A percentile compares a stretch with the other conserved stretches of the same genome.
Conservation (phyloP, 257 asterid species). For the Salvia hispanica region DNA sequence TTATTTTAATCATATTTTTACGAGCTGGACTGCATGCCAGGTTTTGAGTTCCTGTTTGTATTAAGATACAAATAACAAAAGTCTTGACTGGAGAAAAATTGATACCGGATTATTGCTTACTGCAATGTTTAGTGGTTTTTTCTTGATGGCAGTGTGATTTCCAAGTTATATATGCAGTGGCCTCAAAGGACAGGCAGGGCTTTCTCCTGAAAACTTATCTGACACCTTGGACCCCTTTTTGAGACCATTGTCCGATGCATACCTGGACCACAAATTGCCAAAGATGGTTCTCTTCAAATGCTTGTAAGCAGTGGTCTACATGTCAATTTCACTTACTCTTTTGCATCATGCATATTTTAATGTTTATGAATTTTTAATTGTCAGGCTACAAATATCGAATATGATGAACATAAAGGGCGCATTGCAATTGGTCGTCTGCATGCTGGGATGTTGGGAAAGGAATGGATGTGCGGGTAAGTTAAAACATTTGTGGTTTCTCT, state of each 20-base stretch:
- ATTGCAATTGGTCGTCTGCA: slow-evolving; percentile 97
- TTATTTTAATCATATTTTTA: not conserved
- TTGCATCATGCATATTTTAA: slow-evolving; percentile 7
- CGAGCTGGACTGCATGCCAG: not conserved
- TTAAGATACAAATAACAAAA: not conserved
- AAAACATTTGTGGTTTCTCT: slow-evolving; percentile 17
- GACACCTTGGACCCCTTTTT: slow-evolving; percentile 95
- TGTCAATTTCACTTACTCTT: slow-evolving; percentile 20
- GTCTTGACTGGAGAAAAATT: slow-evolving; percentile 3
- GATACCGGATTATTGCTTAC: slow-evolving; percentile 10
- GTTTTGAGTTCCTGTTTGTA: not conserved
- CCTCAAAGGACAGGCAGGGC: slow-evolving; percentile 92
- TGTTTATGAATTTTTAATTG: slow-evolving; percentile 21
- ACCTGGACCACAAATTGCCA: slow-evolving; percentile 87
- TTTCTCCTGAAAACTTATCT: slow-evolving; percentile 80
- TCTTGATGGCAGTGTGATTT: slow-evolving; percentile 86
- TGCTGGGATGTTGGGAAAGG: slow-evolving; percentile 87
- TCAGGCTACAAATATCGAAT: slow-evolving; percentile 94
- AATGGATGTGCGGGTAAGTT: slow-evolving; percentile 89
- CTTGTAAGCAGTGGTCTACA: slow-evolving; percentile 62
- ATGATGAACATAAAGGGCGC: slow-evolving; percentile 33
- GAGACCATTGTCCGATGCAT: slow-evolving; percentile 90
- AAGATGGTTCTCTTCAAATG: slow-evolving; percentile 96
- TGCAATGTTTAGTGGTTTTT: slow-evolving; percentile 14
- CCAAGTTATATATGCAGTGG: slow-evolving; percentile 99